phyloP scores from a whole-genome alignment of 345 rosid species.

The Eucalyptus pauciflora region DNA sequence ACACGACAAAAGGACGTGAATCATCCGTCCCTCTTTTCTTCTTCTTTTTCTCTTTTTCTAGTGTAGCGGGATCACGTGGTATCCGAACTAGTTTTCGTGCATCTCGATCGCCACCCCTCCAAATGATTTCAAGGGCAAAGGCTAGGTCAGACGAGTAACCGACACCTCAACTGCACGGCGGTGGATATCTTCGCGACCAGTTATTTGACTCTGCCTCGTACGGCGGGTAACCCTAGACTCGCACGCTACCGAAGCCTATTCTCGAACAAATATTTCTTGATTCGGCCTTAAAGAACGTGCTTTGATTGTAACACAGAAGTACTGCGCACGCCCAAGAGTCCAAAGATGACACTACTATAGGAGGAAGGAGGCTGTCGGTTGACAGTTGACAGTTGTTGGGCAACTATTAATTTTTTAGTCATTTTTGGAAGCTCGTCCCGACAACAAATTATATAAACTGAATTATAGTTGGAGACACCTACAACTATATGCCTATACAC shows the following conservation, averaged over 20 bases:
- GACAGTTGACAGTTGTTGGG: background rate
- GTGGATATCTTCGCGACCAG: background rate
- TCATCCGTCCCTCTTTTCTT: too few species aligned
- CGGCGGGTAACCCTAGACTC: background rate
- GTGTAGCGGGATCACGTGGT: too few species aligned
- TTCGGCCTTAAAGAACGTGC: background rate
- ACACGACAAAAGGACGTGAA: background rate
- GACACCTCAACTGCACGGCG: too few species aligned
- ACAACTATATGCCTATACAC: too few species aligned
- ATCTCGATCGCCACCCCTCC: background rate
- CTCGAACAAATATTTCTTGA: background rate
- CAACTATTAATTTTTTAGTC: background rate
- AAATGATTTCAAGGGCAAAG: background rate
- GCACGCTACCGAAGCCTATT: background rate
- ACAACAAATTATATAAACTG: background rate
- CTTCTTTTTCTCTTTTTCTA: too few species aligned
- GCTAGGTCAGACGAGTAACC: too few species aligned
- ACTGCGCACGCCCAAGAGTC: background rate
- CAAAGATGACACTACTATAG: background rate
- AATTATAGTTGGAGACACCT: too few species aligned
- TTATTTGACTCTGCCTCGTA: background rate
- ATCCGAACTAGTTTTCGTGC: background rate
- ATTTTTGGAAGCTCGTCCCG: background rate
- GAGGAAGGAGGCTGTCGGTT: background rate
- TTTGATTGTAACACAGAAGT: background rate